phyloP scores from a whole-genome alignment of 345 rosid genomes.

The Erucastrum elatum region DNA sequence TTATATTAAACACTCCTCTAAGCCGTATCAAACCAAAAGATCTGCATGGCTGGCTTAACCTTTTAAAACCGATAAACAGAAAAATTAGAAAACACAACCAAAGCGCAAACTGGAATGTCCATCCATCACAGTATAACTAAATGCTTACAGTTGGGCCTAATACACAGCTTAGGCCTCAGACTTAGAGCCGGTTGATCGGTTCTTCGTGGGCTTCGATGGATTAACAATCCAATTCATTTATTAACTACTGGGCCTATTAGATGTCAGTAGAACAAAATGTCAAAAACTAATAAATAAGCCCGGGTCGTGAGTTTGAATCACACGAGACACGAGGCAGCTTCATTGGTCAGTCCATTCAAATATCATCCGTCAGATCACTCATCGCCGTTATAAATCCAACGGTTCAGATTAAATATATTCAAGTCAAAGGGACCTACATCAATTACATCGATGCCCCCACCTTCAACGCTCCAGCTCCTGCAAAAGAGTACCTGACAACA shows the following conservation, averaged over 20 bases:
- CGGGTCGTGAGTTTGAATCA: slow-evolving; percentile 25
- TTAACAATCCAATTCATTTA: background rate
- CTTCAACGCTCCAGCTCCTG: slow-evolving; percentile 31
- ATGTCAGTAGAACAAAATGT: background rate
- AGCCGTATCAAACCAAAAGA: background rate
- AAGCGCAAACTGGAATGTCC: background rate
- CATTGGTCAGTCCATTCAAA: slow-evolving; percentile 29
- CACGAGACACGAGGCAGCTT: slow-evolving; percentile 38
- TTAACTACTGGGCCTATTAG: background rate
- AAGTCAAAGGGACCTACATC: slow-evolving; percentile 21
- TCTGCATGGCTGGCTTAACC: background rate
- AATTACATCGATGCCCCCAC: slow-evolving; percentile 26
- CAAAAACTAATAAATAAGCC: background rate
- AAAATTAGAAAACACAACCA: no score
- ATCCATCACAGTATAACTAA: background rate
- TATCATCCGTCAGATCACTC: slow-evolving; percentile 30
- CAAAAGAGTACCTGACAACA: background rate
- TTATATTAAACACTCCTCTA: background rate
- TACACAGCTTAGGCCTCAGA: background rate
- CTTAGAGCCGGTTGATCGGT: background rate
- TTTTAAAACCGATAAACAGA: background rate
- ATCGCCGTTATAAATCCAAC: slow-evolving; percentile 28
- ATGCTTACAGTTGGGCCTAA: background rate
- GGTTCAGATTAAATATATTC: background rate
- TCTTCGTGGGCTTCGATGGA: background rate